Percentiles rank a stretch among this genome's conserved stretches.
phyloP scores from a whole-genome alignment of 2,329 filamentous ascomycete species.

The Neocucurbitaria cava region DNA sequence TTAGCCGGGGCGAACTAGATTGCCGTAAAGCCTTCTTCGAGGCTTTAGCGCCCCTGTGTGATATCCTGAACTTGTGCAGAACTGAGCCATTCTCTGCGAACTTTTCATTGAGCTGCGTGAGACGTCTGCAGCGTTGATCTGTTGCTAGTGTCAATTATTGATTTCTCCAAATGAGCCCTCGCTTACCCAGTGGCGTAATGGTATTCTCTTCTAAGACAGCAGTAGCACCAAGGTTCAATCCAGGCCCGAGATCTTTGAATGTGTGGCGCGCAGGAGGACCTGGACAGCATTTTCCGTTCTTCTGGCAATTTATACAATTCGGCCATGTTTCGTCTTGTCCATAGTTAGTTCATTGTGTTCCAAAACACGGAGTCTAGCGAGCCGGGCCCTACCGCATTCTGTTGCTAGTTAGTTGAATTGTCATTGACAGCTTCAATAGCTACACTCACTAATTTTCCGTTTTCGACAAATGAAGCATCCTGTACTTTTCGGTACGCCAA shows the following conservation, averaged over 20 bases:
- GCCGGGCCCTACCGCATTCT: conserved; percentile 26
- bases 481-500: conserved; percentile 45
- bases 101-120: conserved; percentile 30
- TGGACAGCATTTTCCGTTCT: conserved; percentile 43
- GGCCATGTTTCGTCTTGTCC: conserved; percentile 46
- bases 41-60: conserved; percentile 6
- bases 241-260: conserved; percentile 34
- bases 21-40: conserved; percentile 6
- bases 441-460: conserved; percentile 42
- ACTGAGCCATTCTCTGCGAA: conserved; percentile 36
- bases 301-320: conserved; percentile 42
- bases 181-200: conserved; percentile 1
- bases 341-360: conserved; percentile 14
- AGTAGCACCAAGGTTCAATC: conserved; percentile 11
- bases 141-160: conserved; percentile 1
- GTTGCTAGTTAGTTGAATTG: conserved; percentile 12
- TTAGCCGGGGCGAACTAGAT: conserved; percentile 19
- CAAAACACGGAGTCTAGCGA: background rate
- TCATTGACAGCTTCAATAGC: background rate
- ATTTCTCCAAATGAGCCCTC: background rate
- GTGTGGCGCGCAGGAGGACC: conserved; percentile 25
- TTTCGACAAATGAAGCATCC: conserved; percentile 43
- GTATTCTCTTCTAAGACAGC: background rate
- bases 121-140: conserved; percentile 20
- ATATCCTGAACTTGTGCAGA: conserved; percentile 38